A percentile compares a stretch with the other conserved stretches of the same genome.
Conservation (phyloP, 2,329 filamentous ascomycete species). For the Fusarium tanahbumbuense region DNA sequence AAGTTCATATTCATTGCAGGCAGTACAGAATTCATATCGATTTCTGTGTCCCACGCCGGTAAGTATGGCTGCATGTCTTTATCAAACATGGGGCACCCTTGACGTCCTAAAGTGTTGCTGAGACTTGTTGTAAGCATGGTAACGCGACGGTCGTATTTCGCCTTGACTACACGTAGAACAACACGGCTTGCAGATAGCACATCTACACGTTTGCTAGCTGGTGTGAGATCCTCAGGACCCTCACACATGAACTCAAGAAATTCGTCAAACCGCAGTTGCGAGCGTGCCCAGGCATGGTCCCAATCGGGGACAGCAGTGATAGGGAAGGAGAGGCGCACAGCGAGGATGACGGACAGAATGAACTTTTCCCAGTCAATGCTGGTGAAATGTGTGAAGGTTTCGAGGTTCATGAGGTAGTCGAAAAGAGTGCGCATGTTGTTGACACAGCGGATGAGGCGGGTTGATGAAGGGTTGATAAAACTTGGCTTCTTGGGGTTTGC, state of each 20-base stretch:
- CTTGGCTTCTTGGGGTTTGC: conserved; percentile 5
- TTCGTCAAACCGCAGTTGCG: conserved; percentile 53
- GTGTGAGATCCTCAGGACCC: conserved; percentile 35
- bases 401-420: conserved; percentile 48
- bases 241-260: conserved; percentile 55
- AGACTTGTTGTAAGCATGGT: conserved; percentile 44
- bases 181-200: conserved; percentile 59
- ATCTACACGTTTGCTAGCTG: conserved; percentile 52
- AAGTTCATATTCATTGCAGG: background rate
- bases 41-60: conserved; percentile 57
- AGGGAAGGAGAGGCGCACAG: conserved; percentile 61
- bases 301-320: conserved; percentile 52
- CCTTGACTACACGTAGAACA: conserved; percentile 59
- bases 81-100: conserved; percentile 64
- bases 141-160: conserved; percentile 59
- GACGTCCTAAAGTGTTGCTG: conserved; percentile 3
- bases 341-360: conserved; percentile 56
- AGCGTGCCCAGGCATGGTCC: conserved; percentile 54
- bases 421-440: conserved; percentile 49
- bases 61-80: conserved; percentile 61
- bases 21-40: conserved; percentile 37
- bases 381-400: conserved; percentile 53
- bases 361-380: conserved; percentile 58
- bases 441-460: conserved; percentile 43
- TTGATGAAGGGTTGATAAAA: conserved; percentile 28